phyloP scores from a whole-genome alignment of 1,284 basidiomycete species.

The Ustilago loliicola region DNA sequence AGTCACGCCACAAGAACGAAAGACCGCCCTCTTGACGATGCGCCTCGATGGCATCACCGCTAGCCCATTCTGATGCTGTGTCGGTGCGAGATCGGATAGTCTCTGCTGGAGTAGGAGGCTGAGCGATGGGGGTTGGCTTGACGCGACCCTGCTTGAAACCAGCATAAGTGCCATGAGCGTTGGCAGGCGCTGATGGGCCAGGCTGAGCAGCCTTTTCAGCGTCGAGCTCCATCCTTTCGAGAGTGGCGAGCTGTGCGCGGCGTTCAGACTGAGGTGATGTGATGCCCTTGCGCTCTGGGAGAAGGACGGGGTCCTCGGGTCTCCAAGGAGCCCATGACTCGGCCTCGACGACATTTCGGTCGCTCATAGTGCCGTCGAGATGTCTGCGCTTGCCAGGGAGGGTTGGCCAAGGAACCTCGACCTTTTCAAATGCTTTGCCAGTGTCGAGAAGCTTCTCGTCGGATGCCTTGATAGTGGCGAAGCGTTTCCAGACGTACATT shows the following conservation, averaged over 20 bases:
- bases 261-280: slow-evolving; percentile 53
- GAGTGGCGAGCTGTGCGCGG: slow-evolving; percentile 35
- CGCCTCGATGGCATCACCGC: slow-evolving; percentile 37
- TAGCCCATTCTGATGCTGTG: slow-evolving; percentile 54
- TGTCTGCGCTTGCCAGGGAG: slow-evolving; percentile 40
- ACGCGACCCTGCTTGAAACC: slow-evolving; percentile 47
- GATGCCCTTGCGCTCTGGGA: slow-evolving; percentile 40
- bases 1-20: slow-evolving; percentile 65
- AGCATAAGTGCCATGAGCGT: slow-evolving; percentile 54
- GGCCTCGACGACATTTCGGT: slow-evolving; percentile 51
- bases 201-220: slow-evolving; percentile 19
- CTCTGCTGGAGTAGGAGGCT: slow-evolving; percentile 63
- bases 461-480: slow-evolving; percentile 57
- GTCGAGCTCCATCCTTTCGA: slow-evolving; percentile 36
- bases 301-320: slow-evolving; percentile 64
- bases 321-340: slow-evolving; percentile 67
- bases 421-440: slow-evolving; percentile 50
- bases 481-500: slow-evolving; percentile 67
- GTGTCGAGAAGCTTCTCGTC: slow-evolving; percentile 49
- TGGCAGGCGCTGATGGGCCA: slow-evolving; percentile 31
- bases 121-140: slow-evolving; percentile 64
- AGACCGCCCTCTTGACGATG: slow-evolving; percentile 59
- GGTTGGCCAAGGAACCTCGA: slow-evolving; percentile 68
- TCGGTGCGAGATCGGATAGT: slow-evolving; percentile 41
- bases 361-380: slow-evolving; percentile 34